Percentiles rank a stretch among this genome's conserved stretches.
phyloP scores from a whole-genome alignment of 2,329 filamentous ascomycete genomes.

The Paracorniculantispora psalliotae region DNA sequence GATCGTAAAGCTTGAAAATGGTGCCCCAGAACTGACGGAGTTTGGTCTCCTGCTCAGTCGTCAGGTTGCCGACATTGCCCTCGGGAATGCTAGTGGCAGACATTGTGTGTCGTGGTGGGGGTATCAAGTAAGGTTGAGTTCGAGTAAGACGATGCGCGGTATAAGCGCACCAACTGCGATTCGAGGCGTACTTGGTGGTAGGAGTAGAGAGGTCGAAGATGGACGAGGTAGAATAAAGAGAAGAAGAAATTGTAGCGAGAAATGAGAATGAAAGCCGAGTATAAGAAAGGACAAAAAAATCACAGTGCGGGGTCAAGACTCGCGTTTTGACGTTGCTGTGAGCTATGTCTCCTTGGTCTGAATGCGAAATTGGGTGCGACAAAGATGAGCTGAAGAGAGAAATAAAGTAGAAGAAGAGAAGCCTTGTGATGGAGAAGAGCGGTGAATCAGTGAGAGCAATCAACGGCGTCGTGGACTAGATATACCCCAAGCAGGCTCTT shows the following conservation, averaged over 20 bases:
- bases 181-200: not conserved
- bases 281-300: not conserved
- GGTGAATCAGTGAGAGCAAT: not conserved
- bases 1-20: constrained; percentile 19
- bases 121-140: not conserved
- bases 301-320: not conserved
- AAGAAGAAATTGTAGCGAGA: not conserved
- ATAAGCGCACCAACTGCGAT: not conserved
- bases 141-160: not conserved
- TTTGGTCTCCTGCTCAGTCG: constrained; percentile 20
- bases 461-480: constrained; percentile 1
- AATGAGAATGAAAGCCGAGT: no score
- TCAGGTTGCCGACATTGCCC: constrained; percentile 21
- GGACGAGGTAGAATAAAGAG: not conserved
- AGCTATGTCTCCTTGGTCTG: not conserved
- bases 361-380: not conserved
- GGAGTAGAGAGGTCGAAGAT: not conserved
- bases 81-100: constrained; percentile 4
- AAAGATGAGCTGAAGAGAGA: not conserved
- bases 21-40: constrained; percentile 23
- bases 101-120: not conserved
- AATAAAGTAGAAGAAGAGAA: not conserved
- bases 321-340: not conserved
- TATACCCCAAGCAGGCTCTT: constrained; percentile 7
- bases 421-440: not conserved